A percentile compares a stretch with the other conserved stretches of the same genome.
Evolutionary conservation across 1,284 basidiomycete species (phyloP).

Genomic region (Chalciporus piperatoides): DNA sequence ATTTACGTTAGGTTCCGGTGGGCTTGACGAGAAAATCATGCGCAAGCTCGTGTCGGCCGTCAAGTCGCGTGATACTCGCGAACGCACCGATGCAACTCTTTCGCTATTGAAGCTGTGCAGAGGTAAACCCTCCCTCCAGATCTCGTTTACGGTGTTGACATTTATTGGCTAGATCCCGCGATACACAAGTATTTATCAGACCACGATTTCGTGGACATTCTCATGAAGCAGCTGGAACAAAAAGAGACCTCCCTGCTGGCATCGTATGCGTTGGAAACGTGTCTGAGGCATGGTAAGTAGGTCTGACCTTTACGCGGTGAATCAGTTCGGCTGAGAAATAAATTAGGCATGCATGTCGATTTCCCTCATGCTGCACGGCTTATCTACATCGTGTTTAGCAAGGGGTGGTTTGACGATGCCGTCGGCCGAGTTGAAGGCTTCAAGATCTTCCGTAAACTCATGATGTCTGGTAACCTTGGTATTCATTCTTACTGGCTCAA

Average conservation of each 20-base stretch:
- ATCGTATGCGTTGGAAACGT: constrained; percentile 9
- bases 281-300: neutral
- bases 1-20: neutral
- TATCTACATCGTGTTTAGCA: constrained; percentile 1
- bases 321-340: neutral
- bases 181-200: neutral
- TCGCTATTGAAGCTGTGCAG: constrained; percentile 11
- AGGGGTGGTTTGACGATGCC: constrained; percentile 16
- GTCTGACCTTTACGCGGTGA: too few relatives aligned
- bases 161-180: neutral
- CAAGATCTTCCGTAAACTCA: constrained; percentile 65
- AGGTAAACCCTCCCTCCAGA: neutral
- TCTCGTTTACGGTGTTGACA: neutral
- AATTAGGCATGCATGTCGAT: neutral
- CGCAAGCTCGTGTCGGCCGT: neutral
- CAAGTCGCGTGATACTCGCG: neutral
- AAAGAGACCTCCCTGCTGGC: constrained; percentile 5
- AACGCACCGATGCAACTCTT: constrained; percentile 8
- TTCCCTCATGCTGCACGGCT: neutral
- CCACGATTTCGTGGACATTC: neutral
- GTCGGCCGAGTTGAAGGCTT: constrained; percentile 10
- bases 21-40: constrained; percentile 1
- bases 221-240: constrained; percentile 3
- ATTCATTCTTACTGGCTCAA: neutral
- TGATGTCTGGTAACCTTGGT: constrained; percentile 1